Evolutionary conservation across 2,329 filamentous ascomycete genomes (phyloP), one percentile per base, ranked within the genome.

Genomic region (Claviceps arundinis): DNA sequence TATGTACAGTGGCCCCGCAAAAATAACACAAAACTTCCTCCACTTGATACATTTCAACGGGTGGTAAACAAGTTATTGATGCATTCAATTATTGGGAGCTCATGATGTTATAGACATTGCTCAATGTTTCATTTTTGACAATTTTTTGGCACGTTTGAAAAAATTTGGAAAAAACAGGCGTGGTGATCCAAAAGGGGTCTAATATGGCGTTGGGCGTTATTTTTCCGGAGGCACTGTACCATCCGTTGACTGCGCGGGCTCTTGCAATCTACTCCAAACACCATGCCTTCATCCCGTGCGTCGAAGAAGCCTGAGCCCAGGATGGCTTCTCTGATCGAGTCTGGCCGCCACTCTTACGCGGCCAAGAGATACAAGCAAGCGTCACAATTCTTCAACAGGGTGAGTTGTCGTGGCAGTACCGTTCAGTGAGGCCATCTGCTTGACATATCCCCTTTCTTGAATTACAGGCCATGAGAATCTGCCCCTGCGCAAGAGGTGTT

Each of bases 361-460:
- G 60, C 57, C 11, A 63, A 64, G 51, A 63, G 62, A 37, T 69
- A 65, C 57, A 67, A 62, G 47, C 57, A 58, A 17, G 68, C 68
- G 2, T 59, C 70, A 9, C 64, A 64, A 54, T 60, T 64, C 37
- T 70, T 70, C 54, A 70, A 67, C 14, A 59, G 59, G 48, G 66
- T 68, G 58, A 46, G 60, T 46, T 45, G 37, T 49, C 5, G 22
- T 11, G 19, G 16, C 41, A 24, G 40, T 49, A 34, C 50, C 50
- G 30, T 9, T 19, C 17, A 24, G 17, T 17, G 6, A n/a, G 5
- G 9, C 19, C 11, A 22, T 14, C 9, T 24, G 11, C 41, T 22
- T 26, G 43, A 38, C 22, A 47, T 14, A 50, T 30, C 17, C 13
- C 22, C 40, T 34, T 46, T 9, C 9, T 11, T 37, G 2, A 16